Percentiles rank a stretch among this genome's conserved stretches.
Conservation (phyloP, 1,284 basidiomycete genomes). For the Ganoderma sp. region DNA sequence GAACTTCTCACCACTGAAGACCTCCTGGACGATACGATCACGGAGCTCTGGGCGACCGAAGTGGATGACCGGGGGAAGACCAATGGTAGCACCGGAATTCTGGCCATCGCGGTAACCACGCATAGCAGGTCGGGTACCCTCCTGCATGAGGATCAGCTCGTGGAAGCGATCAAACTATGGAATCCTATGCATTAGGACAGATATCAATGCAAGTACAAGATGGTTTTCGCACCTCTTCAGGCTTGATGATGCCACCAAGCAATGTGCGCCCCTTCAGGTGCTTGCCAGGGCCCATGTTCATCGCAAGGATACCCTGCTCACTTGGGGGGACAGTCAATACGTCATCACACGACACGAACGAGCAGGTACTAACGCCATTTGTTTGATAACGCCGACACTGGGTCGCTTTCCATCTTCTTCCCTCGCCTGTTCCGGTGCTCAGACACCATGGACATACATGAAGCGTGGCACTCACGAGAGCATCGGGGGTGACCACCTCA, state of each 20-base stretch:
- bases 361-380: constrained; percentile 64
- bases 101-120: constrained; percentile 44
- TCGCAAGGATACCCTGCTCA: constrained; percentile 78
- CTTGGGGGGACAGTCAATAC: constrained; percentile 42
- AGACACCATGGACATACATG: constrained; percentile 2
- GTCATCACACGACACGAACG: background rate
- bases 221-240: constrained; percentile 64
- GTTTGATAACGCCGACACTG: constrained; percentile 65
- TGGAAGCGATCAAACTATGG: constrained; percentile 78
- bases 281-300: constrained; percentile 87
- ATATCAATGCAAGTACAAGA: background rate
- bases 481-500: constrained; percentile 57
- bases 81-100: constrained; percentile 67
- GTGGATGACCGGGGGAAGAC: constrained; percentile 83
- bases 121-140: constrained; percentile 35
- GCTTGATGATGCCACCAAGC: constrained; percentile 82
- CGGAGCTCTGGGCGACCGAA: constrained; percentile 81
- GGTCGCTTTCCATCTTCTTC: constrained; percentile 83
- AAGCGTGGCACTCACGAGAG: constrained; percentile 40
- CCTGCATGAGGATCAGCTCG: constrained; percentile 46
- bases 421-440: constrained; percentile 51
- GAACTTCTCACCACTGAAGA: constrained; percentile 74
- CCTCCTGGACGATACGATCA: constrained; percentile 80
- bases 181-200: constrained; percentile 5
- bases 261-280: constrained; percentile 85